Percentiles rank a stretch among this genome's conserved stretches.
Evolutionary conservation across 495 filamentous ascomycete genomes (phyloP).

Genomic region (Xylaria cubensis): DNA sequence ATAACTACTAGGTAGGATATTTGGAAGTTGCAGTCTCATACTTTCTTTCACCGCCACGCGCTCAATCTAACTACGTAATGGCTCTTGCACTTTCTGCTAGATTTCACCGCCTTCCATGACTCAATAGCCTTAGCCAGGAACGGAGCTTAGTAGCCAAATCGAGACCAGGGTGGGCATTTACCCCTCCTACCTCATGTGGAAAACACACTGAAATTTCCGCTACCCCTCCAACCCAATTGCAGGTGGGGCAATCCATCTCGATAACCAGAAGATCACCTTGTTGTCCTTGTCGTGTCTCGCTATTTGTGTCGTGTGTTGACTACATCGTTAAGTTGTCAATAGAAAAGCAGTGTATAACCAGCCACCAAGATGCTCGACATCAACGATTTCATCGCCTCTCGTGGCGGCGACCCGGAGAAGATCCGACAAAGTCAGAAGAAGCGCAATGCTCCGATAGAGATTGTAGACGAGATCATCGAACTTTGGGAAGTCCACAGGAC

Average conservation of each 20-base stretch:
- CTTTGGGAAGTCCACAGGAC: conserved; percentile 83
- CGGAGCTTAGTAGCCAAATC: not conserved
- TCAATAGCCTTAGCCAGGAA: not conserved
- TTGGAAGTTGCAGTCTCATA: too few species aligned
- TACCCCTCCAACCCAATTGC: conserved; percentile 18
- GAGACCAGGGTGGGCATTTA: not conserved
- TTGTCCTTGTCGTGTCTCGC: not conserved
- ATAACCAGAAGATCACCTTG: not conserved
- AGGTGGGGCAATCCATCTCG: conserved; percentile 25
- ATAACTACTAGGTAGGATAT: too few species aligned
- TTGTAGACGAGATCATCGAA: conserved; percentile 87
- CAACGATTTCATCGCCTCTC: conserved; percentile 80
- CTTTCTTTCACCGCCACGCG: too few species aligned
- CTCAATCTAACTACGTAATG: too few species aligned
- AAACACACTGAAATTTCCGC: conserved; percentile 8
- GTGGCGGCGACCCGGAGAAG: conserved; percentile 85
- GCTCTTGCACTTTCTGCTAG: not conserved
- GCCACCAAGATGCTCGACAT: conserved; percentile 73
- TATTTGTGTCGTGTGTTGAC: not conserved
- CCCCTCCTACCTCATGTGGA: conserved; percentile 17
- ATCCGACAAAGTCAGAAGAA: conserved; percentile 89
- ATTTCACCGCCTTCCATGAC: not conserved
- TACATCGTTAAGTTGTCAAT: not conserved
- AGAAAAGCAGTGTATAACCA: not conserved
- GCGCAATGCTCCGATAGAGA: conserved; percentile 77